Percentiles rank a stretch among this genome's conserved stretches.
Conservation (phyloP, 1,139 yeast species). For the Geotrichum citri-aurantii region DNA sequence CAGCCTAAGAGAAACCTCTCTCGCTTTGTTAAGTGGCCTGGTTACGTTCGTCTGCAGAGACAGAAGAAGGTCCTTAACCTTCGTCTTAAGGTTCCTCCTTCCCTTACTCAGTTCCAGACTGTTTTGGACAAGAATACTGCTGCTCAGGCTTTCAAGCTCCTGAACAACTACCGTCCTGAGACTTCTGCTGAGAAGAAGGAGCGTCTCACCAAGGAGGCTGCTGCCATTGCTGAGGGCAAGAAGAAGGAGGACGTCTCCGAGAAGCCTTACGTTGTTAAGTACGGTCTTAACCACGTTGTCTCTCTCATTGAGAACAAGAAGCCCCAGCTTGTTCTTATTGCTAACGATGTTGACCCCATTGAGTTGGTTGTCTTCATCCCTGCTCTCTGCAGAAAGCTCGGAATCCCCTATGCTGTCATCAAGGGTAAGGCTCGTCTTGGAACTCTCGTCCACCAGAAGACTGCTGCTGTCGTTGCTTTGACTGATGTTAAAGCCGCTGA, state of each 20-base stretch:
- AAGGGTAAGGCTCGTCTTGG: conserved; percentile 99
- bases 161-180: conserved; percentile 99
- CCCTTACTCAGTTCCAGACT: conserved; percentile 91
- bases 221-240: conserved; percentile 97
- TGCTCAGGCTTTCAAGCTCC: conserved; percentile 89
- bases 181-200: conserved; percentile 95
- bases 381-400: conserved; percentile 98
- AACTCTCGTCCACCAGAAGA: conserved; percentile 94
- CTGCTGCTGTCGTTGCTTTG: conserved; percentile 93
- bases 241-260: conserved; percentile 91
- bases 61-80: conserved; percentile 91
- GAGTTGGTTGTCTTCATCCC: conserved; percentile 95
- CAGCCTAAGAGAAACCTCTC: conserved; percentile 96
- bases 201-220: conserved; percentile 97
- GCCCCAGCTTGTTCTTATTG: conserved; percentile 93
- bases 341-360: conserved; percentile 98
- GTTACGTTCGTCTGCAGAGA: conserved; percentile 93
- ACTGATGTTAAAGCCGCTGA: conserved; percentile 92
- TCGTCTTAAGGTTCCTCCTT: conserved; percentile 98
- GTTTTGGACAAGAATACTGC: conserved; percentile 98
- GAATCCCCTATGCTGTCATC: conserved; percentile 97
- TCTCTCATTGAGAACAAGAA: conserved; percentile 95
- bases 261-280: conserved; percentile 93
- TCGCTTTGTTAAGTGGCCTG: conserved; percentile 98
- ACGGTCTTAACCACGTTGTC: conserved; percentile 98